Evolutionary conservation across 1,284 basidiomycete genomes (phyloP).

Genomic region (Trichosporon asahii): DNA sequence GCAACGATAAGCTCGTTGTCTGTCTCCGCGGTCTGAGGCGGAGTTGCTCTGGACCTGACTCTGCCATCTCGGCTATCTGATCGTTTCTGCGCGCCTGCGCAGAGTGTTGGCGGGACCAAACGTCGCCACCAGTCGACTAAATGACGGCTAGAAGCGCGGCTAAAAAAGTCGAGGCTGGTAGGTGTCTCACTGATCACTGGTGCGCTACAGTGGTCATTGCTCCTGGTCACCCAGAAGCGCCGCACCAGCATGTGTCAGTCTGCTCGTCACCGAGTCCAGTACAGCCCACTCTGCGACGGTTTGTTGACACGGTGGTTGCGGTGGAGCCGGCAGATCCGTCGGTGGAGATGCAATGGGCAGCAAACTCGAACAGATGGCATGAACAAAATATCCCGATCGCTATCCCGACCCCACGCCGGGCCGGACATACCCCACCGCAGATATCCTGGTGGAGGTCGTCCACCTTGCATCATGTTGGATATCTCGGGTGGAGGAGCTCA

Average conservation of each 20-base stretch:
- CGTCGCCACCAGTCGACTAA: neutral
- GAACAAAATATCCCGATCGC: neutral
- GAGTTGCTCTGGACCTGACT: neutral
- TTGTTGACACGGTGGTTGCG: neutral
- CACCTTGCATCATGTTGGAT: neutral
- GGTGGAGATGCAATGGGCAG: neutral
- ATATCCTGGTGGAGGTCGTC: neutral
- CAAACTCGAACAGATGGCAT: neutral
- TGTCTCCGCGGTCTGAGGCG: neutral
- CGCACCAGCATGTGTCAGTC: no score
- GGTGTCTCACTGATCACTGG: no score
- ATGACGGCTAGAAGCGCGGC: neutral
- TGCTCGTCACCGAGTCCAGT: no score
- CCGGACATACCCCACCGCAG: neutral
- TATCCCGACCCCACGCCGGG: neutral
- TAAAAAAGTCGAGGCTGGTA: neutral
- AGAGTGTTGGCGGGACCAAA: neutral
- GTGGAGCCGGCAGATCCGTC: neutral
- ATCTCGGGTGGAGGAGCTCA: neutral
- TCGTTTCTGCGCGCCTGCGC: no score
- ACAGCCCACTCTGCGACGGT: no score
- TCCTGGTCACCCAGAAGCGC: no score
- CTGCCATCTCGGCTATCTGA: neutral
- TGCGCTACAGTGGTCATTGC: no score
- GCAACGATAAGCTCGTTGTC: neutral